phyloP scores from a whole-genome alignment of 352 stramenopile species.

The Pseudoperonospora humuli region DNA sequence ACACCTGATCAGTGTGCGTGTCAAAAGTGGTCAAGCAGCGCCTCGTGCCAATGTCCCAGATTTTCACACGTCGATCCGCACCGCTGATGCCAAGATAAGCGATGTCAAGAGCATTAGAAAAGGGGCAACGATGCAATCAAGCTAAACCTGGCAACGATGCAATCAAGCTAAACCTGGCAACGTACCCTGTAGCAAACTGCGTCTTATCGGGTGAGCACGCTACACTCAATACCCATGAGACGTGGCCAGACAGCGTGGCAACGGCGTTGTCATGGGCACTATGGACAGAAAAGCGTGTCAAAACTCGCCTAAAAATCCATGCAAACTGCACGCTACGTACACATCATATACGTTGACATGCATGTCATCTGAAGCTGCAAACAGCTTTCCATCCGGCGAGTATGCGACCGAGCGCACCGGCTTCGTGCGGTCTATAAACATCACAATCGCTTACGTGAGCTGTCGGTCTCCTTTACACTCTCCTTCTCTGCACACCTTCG shows the following conservation, averaged over 20 bases:
- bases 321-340: slow-evolving; percentile 37
- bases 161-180: not conserved
- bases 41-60: slow-evolving; percentile 86
- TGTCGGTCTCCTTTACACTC: not conserved
- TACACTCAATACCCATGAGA: slow-evolving; percentile 85
- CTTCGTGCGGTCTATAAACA: slow-evolving; percentile 64
- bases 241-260: slow-evolving; percentile 81
- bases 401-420: slow-evolving; percentile 83
- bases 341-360: slow-evolving; percentile 90
- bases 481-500: slow-evolving; percentile 36
- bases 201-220: slow-evolving; percentile 73
- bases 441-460: slow-evolving; percentile 4
- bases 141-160: too few relatives aligned
- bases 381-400: slow-evolving; percentile 78
- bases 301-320: not conserved
- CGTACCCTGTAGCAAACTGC: slow-evolving; percentile 81
- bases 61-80: slow-evolving; percentile 87
- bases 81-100: too few relatives aligned
- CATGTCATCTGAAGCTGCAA: slow-evolving; percentile 88
- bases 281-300: not conserved
- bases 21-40: slow-evolving; percentile 88
- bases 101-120: too few relatives aligned
- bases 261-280: slow-evolving; percentile 70
- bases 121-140: too few relatives aligned
- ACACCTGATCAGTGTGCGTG: slow-evolving; percentile 83